These are phyloP conservation scores for Alloascoidea hylecoeti DNA, from an alignment of 805 yeast genomes.

Conservation along the genomic window DNA sequence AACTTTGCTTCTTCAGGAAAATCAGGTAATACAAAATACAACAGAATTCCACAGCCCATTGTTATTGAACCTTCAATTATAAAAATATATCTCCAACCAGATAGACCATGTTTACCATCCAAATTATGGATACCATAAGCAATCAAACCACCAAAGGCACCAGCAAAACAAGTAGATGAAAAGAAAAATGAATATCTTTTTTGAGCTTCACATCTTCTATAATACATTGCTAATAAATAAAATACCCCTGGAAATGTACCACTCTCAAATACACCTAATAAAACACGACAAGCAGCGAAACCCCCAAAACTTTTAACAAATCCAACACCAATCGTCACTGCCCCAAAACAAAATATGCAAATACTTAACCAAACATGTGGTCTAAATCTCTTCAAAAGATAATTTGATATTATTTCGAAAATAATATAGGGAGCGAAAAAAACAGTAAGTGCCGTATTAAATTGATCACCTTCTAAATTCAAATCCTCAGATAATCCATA, in stretches of 20 bases:
- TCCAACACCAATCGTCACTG: constrained; percentile 52
- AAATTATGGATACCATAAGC: constrained; percentile 51
- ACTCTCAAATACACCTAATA: constrained; percentile 56
- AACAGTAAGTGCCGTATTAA: constrained; percentile 49
- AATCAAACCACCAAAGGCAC: constrained; percentile 67
- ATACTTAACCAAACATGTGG: constrained; percentile 54
- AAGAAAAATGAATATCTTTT: constrained; percentile 57
- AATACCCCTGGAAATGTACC: constrained; percentile 69
- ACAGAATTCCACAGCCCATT: constrained; percentile 15
- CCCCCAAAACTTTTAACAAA: constrained; percentile 44
- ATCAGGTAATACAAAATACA: constrained; percentile 43
- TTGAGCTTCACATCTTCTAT: constrained; percentile 42
- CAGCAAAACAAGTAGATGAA: constrained; percentile 59
- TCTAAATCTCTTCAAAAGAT: constrained; percentile 36
- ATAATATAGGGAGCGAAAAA: constrained; percentile 59
- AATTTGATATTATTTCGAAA: constrained; percentile 49
- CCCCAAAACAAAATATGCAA: constrained; percentile 52
- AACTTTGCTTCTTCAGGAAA: constrained; percentile 59
- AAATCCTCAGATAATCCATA: constrained; percentile 52
- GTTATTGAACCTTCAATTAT: constrained; percentile 34
- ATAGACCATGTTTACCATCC: constrained; percentile 25
- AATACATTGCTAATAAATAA: constrained; percentile 49
- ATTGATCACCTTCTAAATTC: constrained; percentile 40
- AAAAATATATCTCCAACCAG: constrained; percentile 43
- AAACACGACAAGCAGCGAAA: constrained; percentile 45